Percentiles rank a stretch among this genome's conserved stretches.
phyloP scores from a whole-genome alignment of 2,329 filamentous ascomycete species.

The Xylariaceae sp. region DNA sequence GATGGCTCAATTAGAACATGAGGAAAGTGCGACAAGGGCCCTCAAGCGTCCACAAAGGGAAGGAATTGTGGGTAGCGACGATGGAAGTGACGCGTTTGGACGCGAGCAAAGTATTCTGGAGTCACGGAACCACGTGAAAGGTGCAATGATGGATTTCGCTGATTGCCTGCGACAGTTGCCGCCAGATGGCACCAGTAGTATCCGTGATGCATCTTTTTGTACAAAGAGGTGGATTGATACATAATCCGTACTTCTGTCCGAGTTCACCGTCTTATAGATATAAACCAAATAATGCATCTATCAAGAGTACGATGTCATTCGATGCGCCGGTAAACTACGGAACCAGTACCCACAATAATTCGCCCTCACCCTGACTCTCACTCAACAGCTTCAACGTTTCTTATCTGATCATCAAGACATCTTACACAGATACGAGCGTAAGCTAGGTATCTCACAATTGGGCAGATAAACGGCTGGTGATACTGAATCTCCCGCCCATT shows the following conservation, averaged over 20 bases:
- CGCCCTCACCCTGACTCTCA: no score
- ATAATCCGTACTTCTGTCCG: no score
- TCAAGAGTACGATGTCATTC: no score
- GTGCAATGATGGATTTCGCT: not conserved
- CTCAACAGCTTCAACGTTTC: no score
- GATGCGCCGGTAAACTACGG: no score
- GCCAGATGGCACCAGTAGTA: not conserved
- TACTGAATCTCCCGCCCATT: not conserved
- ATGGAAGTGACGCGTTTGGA: slow-evolving; percentile 10
- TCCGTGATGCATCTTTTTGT: no score
- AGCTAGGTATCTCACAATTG: not conserved
- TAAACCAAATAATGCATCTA: no score
- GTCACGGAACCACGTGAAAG: slow-evolving; percentile 23
- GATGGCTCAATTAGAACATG: not conserved
- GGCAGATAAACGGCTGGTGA: not conserved
- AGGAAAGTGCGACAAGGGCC: not conserved
- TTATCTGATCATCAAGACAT: not conserved
- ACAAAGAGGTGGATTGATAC: no score
- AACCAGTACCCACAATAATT: no score
- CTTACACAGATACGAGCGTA: not conserved
- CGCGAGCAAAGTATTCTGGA: slow-evolving; percentile 4
- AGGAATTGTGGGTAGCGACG: not conserved
- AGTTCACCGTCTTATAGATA: no score
- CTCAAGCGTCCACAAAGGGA: not conserved
- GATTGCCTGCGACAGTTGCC: not conserved